Evolutionary conservation across 2,329 filamentous ascomycete species (phyloP).

Genomic region (Pyrenophora tritici-repentis): DNA sequence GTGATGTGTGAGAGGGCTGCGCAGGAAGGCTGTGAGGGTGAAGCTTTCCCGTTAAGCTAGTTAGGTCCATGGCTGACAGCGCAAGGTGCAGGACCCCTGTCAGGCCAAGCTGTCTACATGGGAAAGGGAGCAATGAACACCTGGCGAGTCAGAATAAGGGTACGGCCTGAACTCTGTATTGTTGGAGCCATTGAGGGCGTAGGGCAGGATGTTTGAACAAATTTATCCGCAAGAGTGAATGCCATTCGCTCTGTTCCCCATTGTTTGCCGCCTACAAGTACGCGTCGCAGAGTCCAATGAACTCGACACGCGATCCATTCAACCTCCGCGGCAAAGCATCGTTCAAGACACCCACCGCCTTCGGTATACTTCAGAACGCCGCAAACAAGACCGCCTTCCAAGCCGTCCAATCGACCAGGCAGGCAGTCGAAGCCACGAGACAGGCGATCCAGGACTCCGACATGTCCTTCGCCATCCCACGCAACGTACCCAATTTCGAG

Average conservation of each 20-base stretch:
- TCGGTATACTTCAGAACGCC: constrained; percentile 39
- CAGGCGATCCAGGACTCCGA: constrained; percentile 41
- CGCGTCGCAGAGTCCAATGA: constrained; percentile 40
- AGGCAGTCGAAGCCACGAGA: constrained; percentile 41
- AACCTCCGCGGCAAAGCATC: constrained; percentile 47
- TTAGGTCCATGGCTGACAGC: constrained; percentile 9
- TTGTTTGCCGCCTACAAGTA: background rate
- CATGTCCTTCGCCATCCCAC: constrained; percentile 52
- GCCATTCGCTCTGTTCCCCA: constrained; percentile 5
- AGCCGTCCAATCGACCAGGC: constrained; percentile 36
- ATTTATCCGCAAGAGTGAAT: constrained; percentile 7
- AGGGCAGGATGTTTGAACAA: constrained; percentile 9
- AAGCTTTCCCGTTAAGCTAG: constrained; percentile 22
- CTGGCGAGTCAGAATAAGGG: constrained; percentile 20
- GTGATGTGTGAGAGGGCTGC: constrained; percentile 4
- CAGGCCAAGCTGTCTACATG: constrained; percentile 16
- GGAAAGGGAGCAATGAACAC: constrained; percentile 30
- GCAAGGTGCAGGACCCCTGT: constrained; percentile 20
- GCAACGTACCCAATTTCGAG: constrained; percentile 51
- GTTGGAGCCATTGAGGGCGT: background rate
- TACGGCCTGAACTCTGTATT: constrained; percentile 2
- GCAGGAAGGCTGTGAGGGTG: constrained; percentile 17
- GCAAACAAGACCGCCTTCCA: constrained; percentile 31
- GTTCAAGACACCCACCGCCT: constrained; percentile 34
- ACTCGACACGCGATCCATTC: constrained; percentile 53